Evolutionary conservation across 108 stramenopile genomes (phyloP).

Genomic region (Mayamaea pseudoterrestris): DNA sequence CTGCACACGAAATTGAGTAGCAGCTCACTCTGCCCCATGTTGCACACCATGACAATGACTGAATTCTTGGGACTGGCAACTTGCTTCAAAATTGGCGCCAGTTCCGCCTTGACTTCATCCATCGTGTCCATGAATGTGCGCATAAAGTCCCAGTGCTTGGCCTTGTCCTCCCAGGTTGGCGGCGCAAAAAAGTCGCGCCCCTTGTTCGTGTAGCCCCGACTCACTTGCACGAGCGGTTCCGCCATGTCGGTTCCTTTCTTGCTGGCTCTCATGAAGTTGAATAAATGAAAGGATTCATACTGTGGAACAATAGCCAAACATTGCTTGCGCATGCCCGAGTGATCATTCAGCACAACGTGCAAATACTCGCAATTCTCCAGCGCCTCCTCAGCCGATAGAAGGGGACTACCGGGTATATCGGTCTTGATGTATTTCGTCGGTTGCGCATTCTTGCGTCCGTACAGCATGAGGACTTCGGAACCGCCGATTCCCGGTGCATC

Average conservation of each 20-base stretch:
- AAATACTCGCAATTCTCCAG: constrained; percentile 55
- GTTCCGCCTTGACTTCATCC: constrained; percentile 14
- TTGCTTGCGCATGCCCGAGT: constrained; percentile 12
- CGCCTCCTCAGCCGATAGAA: constrained; percentile 26
- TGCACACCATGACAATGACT: constrained; percentile 69
- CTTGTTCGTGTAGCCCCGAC: constrained; percentile 38
- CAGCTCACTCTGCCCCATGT: constrained; percentile 67
- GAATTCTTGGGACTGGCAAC: constrained; percentile 43
- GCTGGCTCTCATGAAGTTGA: constrained; percentile 51
- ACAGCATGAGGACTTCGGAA: constrained; percentile 53
- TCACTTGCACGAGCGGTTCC: constrained; percentile 30
- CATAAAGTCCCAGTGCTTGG: constrained; percentile 33
- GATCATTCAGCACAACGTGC: constrained; percentile 51
- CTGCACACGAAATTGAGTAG: constrained; percentile 65
- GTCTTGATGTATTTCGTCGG: constrained; percentile 1
- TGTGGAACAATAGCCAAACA: constrained; percentile 65
- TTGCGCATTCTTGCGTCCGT: constrained; percentile 20
- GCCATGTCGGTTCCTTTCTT: constrained; percentile 8
- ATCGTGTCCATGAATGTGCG: constrained; percentile 34
- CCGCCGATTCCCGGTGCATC: constrained; percentile 23
- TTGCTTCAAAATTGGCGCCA: constrained; percentile 40
- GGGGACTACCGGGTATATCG: neutral
- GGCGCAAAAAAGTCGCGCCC: constrained; percentile 35
- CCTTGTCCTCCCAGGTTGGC: constrained; percentile 20
- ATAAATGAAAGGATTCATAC: constrained; percentile 68